Evolutionary conservation across 2,329 filamentous ascomycete genomes (phyloP), one percentile per base, ranked within the genome.

Genomic region (Aspergillus sp.): DNA sequence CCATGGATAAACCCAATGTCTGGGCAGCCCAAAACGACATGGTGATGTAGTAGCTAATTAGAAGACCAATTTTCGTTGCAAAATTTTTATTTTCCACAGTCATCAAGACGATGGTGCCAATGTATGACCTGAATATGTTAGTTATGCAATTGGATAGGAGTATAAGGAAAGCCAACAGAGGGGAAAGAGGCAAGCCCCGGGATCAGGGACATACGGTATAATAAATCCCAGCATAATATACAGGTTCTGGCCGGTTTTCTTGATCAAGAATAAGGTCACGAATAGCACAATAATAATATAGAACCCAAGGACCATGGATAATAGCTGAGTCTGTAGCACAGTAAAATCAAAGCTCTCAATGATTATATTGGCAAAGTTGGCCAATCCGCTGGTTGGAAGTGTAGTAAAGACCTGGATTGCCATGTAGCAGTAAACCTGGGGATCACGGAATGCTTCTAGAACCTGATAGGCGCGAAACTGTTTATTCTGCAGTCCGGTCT

Each of bases 1-100:
- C 80, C 78, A 91, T 82, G 15, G 86, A 87, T 64, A 91, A 80
- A 8, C 82, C 79, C 12, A 90, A 77, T 2, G 86, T 88, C 66
- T 89, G 84, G 0, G 87, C 88, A 0, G 88, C 86, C 88, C 88
- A 91, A 81, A 92, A 92, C 5, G 86, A 90, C 19, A 91, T 80
- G 0, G 86, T 87, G 61, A 91, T 87, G 75, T 91, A 92, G 79
- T 91, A 92, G 67, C 81, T 84, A 66, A 91, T 84, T 14, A 91
- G 76, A 0, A 92, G 80, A 5, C 89, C 89, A 24, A 87, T 80
- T 72, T 88, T 82, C 35, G 84, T 86, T 7, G 81, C 72, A 35
- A 79, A 78, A 44, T 78, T 83, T 5, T 80, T 78, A 63, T 87
- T 86, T 23, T 82, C 72, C 7, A 91, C 81, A 0, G 85, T 87